phyloP scores from a whole-genome alignment of 73 alveolate genomes.

The Uronychia binucleata region DNA sequence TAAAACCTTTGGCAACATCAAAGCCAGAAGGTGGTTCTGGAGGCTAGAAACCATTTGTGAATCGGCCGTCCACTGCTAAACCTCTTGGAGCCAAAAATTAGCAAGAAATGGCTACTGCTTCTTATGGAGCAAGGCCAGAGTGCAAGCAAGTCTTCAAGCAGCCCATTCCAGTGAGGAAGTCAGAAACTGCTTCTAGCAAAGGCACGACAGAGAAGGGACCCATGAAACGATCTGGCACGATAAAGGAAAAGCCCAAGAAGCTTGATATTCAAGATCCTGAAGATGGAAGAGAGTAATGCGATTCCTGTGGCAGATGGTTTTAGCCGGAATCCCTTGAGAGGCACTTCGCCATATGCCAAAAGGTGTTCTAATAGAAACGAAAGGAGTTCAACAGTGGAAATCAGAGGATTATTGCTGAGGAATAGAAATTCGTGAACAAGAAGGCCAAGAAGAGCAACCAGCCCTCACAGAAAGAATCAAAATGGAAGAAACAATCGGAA shows the following conservation, averaged over 20 bases:
- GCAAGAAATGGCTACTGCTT: too few relatives aligned
- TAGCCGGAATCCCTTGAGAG: not conserved
- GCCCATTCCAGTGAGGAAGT: not conserved
- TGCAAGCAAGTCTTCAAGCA: too few relatives aligned
- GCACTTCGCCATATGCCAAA: not conserved
- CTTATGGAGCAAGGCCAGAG: too few relatives aligned
- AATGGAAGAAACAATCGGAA: not conserved
- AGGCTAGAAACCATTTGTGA: too few relatives aligned
- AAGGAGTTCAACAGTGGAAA: not conserved
- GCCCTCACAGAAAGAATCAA: not conserved
- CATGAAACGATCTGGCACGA: not conserved
- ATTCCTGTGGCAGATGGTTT: not conserved
- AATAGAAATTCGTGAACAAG: not conserved
- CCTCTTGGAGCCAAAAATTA: too few relatives aligned
- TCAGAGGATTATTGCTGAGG: not conserved
- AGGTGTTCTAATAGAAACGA: not conserved
- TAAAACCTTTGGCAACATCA: too few relatives aligned
- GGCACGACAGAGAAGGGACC: not conserved
- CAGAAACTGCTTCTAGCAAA: too few relatives aligned
- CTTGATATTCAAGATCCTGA: not conserved
- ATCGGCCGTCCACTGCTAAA: too few relatives aligned
- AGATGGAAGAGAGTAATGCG: not conserved
- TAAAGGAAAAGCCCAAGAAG: not conserved
- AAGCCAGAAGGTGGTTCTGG: too few relatives aligned
- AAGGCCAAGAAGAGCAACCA: not conserved